Evolutionary conservation across 2,329 filamentous ascomycete species (phyloP).

Genomic region (Pseudonectria buxi): DNA sequence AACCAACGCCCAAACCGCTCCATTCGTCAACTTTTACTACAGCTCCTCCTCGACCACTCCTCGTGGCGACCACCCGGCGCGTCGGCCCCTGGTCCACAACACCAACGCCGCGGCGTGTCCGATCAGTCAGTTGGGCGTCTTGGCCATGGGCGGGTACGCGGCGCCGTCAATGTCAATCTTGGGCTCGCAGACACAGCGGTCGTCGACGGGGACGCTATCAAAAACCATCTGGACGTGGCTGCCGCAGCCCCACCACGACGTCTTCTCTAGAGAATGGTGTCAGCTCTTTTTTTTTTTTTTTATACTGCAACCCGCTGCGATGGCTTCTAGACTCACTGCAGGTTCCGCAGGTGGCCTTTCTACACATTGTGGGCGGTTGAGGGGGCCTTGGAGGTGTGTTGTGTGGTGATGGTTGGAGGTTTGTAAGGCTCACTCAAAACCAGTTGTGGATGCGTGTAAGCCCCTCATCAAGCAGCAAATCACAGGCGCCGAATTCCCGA

Average conservation of each 20-base stretch:
- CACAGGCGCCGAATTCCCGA: not conserved
- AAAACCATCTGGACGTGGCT: constrained; percentile 56
- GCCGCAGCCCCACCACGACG: constrained; percentile 59
- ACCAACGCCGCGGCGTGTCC: constrained; percentile 20
- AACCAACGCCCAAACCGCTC: too few species aligned
- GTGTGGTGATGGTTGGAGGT: not conserved
- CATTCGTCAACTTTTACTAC: constrained; percentile 3
- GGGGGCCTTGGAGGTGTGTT: not conserved
- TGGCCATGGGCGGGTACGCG: constrained; percentile 58
- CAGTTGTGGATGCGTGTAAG: not conserved
- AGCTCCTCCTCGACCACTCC: constrained; percentile 25
- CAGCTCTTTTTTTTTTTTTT: too few species aligned
- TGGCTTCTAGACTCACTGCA: constrained; percentile 48
- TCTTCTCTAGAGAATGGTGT: constrained; percentile 12
- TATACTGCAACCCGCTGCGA: too few species aligned
- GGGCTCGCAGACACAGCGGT: constrained; percentile 61
- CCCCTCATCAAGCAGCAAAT: too few species aligned
- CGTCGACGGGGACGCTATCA: constrained; percentile 46
- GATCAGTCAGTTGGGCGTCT: constrained; percentile 34
- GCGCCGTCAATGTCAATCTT: constrained; percentile 54
- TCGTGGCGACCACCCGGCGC: constrained; percentile 21
- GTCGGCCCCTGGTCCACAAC: constrained; percentile 24
- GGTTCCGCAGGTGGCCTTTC: constrained; percentile 52
- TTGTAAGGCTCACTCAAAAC: not conserved
- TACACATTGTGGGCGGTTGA: constrained; percentile 50